These are phyloP conservation scores for Paxillus ammoniavirescens DNA, from an alignment of 768 basidiomycete species.

Conservation along the genomic window DNA sequence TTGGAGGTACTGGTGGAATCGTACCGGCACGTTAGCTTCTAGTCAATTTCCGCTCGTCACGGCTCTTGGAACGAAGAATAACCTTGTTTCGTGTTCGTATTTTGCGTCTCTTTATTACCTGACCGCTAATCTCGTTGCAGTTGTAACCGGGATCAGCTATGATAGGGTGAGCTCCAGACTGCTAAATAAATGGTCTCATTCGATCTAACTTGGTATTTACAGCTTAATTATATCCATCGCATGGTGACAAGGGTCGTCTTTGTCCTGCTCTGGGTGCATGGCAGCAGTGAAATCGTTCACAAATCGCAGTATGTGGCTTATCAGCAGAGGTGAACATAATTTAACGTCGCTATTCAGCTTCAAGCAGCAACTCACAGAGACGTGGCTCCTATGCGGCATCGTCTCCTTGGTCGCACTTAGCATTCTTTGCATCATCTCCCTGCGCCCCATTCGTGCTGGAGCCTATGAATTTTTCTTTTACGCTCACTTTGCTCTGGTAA, in stretches of 20 bases:
- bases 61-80: conserved; percentile 62
- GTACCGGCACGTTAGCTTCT: conserved; percentile 42
- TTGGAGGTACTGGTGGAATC: conserved; percentile 29
- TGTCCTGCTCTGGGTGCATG: conserved; percentile 49
- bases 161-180: conserved; percentile 37
- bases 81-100: conserved; percentile 42
- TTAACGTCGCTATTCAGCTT: background rate
- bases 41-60: conserved; percentile 55
- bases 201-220: background rate
- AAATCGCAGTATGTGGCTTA: background rate
- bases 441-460: conserved; percentile 45
- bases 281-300: conserved; percentile 36
- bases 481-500: conserved; percentile 41
- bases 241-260: conserved; percentile 43
- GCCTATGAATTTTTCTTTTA: conserved; percentile 50
- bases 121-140: conserved; percentile 25
- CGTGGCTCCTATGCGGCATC: conserved; percentile 28
- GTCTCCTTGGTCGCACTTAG: conserved; percentile 38
- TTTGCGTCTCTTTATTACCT: background rate
- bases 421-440: conserved; percentile 40
- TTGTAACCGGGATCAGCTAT: conserved; percentile 50
- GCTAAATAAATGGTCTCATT: too few relatives aligned
- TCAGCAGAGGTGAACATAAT: background rate
- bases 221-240: conserved; percentile 42
- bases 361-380: conserved; percentile 3